Evolutionary conservation across 768 basidiomycete genomes (phyloP).

Genomic region (Dioszegia crocea): DNA sequence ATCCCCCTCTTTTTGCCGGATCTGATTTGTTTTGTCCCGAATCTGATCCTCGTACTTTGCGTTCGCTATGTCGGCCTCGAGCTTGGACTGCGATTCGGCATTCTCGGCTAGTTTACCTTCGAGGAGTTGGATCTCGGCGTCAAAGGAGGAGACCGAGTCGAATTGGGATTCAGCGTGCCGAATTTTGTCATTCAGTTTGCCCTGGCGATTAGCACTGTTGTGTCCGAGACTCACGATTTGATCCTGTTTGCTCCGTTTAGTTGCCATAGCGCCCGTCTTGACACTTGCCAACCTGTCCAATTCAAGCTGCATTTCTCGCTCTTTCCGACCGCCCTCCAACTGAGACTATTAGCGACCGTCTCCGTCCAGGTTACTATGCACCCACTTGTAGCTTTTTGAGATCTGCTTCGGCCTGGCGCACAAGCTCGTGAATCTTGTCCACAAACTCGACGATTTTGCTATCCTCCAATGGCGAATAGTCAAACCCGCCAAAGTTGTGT

Average conservation of each 20-base stretch:
- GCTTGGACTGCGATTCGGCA: constrained; percentile 20
- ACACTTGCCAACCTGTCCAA: constrained; percentile 54
- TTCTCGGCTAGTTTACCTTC: constrained; percentile 37
- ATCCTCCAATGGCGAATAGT: constrained; percentile 64
- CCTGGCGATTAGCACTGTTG: constrained; percentile 14
- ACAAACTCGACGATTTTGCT: constrained; percentile 72
- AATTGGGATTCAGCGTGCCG: constrained; percentile 41
- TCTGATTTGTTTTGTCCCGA: constrained; percentile 40
- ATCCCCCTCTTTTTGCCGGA: constrained; percentile 63
- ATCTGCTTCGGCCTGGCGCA: constrained; percentile 58
- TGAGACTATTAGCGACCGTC: constrained; percentile 18
- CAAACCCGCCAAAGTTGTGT: constrained; percentile 70
- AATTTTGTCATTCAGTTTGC: constrained; percentile 42
- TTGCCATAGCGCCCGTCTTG: constrained; percentile 56
- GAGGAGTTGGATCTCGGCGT: constrained; percentile 57
- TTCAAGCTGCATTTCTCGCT: constrained; percentile 58
- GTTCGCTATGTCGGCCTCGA: constrained; percentile 38
- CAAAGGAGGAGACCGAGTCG: constrained; percentile 46
- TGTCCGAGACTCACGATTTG: constrained; percentile 47
- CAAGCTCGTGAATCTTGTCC: constrained; percentile 61
- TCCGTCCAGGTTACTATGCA: not conserved
- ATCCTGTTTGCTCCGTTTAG: constrained; percentile 43
- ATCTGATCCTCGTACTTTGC: constrained; percentile 45
- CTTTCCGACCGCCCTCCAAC: constrained; percentile 43
- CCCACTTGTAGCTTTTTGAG: constrained; percentile 64